phyloP scores from a whole-genome alignment of 2,329 filamentous ascomycete species.

The Hymenoscyphus linearis region DNA sequence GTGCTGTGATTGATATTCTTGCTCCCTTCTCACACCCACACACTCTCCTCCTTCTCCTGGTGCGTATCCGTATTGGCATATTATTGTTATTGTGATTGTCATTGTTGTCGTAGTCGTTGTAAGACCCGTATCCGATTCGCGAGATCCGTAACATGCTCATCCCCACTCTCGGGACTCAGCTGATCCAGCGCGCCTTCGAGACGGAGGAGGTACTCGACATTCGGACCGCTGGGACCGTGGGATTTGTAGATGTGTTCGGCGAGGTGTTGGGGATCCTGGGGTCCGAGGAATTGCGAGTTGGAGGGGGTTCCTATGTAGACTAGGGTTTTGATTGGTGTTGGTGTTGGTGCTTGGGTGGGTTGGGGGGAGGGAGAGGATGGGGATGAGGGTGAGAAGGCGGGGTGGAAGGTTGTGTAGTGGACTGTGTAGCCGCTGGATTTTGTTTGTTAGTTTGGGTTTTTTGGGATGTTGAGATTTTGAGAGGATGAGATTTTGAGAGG shows the following conservation, averaged over 20 bases:
- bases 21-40: conserved; percentile 35
- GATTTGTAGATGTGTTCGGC: conserved; percentile 76
- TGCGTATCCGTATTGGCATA: conserved; percentile 4
- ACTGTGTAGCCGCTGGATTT: conserved; percentile 71
- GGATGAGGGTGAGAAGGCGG: conserved; percentile 67
- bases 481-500: too few species aligned
- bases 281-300: conserved; percentile 87
- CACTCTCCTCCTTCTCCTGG: conserved; percentile 15
- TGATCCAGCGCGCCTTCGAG: conserved; percentile 70
- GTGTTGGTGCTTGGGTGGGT: conserved; percentile 24
- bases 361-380: conserved; percentile 23
- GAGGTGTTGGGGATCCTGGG: conserved; percentile 71
- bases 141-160: conserved; percentile 80
- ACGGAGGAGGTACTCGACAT: conserved; percentile 81
- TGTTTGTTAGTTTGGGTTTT: neutral
- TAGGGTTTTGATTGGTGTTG: conserved; percentile 48
- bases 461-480: neutral
- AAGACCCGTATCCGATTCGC: conserved; percentile 65
- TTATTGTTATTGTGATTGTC: conserved; percentile 14
- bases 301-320: conserved; percentile 93
- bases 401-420: conserved; percentile 81
- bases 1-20: conserved; percentile 31
- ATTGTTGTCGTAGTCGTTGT: conserved; percentile 32
- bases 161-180: conserved; percentile 70
- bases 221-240: conserved; percentile 78